Evolutionary conservation across 208 protist genomes (phyloP), one percentile per base, ranked within the genome.

Genomic region (Trypanosoma conorhini): DNA sequence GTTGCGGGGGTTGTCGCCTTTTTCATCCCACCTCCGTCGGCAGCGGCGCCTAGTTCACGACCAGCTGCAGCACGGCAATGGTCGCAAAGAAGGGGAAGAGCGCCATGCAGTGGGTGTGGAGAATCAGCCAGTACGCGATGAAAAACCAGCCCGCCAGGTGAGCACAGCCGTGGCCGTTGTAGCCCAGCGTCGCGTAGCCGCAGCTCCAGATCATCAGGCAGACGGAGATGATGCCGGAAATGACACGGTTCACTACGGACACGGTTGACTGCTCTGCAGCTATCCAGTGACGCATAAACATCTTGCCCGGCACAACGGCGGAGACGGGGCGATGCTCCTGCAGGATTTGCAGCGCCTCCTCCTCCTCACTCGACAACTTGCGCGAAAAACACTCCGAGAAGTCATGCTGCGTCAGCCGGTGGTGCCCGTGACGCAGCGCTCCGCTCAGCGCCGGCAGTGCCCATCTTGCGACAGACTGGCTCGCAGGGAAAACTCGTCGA

Each of bases 201-300:
- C 87, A 85, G 13, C 84, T 81, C 88, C 92, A 94, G 24, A 95
- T 67, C 81, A 95, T 92, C 10, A 82, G 74, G 67, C 82, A 89
- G n/a, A 95, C 81, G 26, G 80, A 77, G 60, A 97, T 83, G 55
- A 93, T 92, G 28, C 89, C 88, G 0, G 87, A 91, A 13, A 97
- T 79, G 33, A 93, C 90, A 62, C 92, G 92, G 70, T 97, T 89
- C 35, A 91, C 82, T 17, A 95, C 88, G 17, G 89, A 95, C 15
- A 93, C 74, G 15, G 92, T 92, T 0, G 89, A 94, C 74, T 97
- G 92, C 76, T 97, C 89, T 26, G 87, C 87, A 2, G 82, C 80
- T 59, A 95, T 93, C 88, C 90, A 97, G 76, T 97, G 89, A 35
- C 89, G 89, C 90, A 97, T 97, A 56, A 97, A 97, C 81, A 97